A percentile compares a stretch with the other conserved stretches of the same genome.
phyloP scores from a whole-genome alignment of 2,329 filamentous ascomycete genomes.

The Diaporthe sp. region DNA sequence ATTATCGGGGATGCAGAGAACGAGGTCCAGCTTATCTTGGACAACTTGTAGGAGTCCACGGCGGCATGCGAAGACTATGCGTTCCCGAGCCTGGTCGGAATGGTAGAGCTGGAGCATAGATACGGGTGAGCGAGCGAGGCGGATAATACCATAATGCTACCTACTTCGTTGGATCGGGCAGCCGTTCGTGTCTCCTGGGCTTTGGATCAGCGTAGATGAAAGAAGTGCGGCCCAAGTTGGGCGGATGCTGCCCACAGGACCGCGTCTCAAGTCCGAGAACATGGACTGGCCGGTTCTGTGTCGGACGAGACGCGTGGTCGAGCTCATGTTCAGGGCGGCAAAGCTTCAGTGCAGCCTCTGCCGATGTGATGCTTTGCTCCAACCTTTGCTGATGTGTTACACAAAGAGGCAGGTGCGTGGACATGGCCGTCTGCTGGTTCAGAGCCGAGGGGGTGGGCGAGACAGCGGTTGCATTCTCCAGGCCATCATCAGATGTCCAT shows the following conservation, averaged over 20 bases:
- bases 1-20: slow-evolving; percentile 60
- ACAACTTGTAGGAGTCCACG: slow-evolving; percentile 6
- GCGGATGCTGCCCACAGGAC: neutral
- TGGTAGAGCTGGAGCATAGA: neutral
- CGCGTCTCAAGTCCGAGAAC: neutral
- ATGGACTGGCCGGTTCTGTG: neutral
- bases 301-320: neutral
- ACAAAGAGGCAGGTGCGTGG: neutral
- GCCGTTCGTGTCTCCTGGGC: neutral
- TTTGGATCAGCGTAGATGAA: neutral
- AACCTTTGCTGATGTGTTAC: neutral
- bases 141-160: neutral
- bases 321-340: neutral
- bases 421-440: neutral
- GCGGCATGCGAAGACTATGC: neutral
- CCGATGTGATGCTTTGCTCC: neutral
- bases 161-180: neutral
- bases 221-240: neutral
- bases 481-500: neutral
- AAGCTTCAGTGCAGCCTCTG: no score
- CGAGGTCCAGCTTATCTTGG: slow-evolving; percentile 60
- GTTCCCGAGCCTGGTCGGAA: neutral
- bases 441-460: neutral
- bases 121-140: neutral
- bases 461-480: neutral